These are phyloP conservation scores for Mortierella sp. DNA, from an alignment of 371 early-diverging fungal species.

Conservation along the genomic window DNA sequence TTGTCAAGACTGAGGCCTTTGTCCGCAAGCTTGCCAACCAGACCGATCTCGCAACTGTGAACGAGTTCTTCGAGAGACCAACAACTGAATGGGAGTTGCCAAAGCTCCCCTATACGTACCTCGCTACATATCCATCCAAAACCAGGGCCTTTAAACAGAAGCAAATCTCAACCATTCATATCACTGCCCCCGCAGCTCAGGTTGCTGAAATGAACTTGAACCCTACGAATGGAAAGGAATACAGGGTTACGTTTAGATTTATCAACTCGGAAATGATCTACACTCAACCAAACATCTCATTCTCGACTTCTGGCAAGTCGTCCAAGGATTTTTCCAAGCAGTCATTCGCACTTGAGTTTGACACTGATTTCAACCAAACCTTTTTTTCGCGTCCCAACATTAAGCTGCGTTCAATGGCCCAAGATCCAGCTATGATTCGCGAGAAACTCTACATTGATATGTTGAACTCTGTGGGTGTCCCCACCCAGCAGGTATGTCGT, in stretches of 20 bases:
- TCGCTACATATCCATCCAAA: conserved; percentile 40
- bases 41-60: conserved; percentile 47
- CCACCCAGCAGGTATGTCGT: conserved; percentile 57
- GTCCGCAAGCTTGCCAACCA: conserved; percentile 21
- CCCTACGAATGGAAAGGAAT: conserved; percentile 38
- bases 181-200: conserved; percentile 55
- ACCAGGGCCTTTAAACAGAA: conserved; percentile 54
- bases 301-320: conserved; percentile 64
- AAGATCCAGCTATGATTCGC: conserved; percentile 64
- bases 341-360: conserved; percentile 64
- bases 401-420: conserved; percentile 63
- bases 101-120: conserved; percentile 64
- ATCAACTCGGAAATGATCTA: conserved; percentile 60
- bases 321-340: conserved; percentile 66
- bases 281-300: conserved; percentile 55
- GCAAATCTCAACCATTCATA: conserved; percentile 65
- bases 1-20: conserved; percentile 34
- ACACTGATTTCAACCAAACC: conserved; percentile 50
- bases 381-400: conserved; percentile 63
- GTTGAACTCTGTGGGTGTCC: conserved; percentile 65
- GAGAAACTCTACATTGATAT: conserved; percentile 67
- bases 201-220: conserved; percentile 49
- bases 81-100: conserved; percentile 62
- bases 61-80: conserved; percentile 70
- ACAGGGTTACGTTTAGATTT: conserved; percentile 57